phyloP scores from a whole-genome alignment of 2,329 filamentous ascomycete genomes.

The Thermomyces lanuginosus region DNA sequence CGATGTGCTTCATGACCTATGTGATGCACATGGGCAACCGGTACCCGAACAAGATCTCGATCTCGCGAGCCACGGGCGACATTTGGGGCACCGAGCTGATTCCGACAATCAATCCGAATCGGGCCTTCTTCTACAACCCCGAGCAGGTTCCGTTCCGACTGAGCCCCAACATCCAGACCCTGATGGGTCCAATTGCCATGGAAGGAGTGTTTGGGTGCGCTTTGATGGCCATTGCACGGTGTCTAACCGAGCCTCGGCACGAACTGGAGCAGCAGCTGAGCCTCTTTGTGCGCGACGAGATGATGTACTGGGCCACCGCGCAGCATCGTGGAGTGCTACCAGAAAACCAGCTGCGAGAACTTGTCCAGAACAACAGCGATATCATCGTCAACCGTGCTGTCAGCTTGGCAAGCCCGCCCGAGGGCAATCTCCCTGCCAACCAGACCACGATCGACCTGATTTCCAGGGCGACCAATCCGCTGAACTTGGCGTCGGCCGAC shows the following conservation, averaged over 20 bases:
- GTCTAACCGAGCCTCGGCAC: slow-evolving; percentile 61
- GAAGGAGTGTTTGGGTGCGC: slow-evolving; percentile 93
- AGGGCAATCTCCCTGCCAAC: slow-evolving; percentile 71
- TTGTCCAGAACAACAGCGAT: slow-evolving; percentile 74
- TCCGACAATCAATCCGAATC: slow-evolving; percentile 66
- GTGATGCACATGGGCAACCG: slow-evolving; percentile 93
- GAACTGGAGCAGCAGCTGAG: slow-evolving; percentile 92
- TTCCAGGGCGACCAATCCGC: slow-evolving; percentile 80
- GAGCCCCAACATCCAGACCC: slow-evolving; percentile 84
- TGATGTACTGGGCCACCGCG: slow-evolving; percentile 90
- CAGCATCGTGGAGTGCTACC: slow-evolving; percentile 50
- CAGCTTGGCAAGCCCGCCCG: slow-evolving; percentile 61
- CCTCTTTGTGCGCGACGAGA: slow-evolving; percentile 92
- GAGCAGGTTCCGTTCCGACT: slow-evolving; percentile 95
- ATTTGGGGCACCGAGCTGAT: slow-evolving; percentile 95
- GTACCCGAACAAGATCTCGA: slow-evolving; percentile 89
- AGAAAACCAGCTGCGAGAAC: slow-evolving; percentile 56
- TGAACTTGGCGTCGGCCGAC: slow-evolving; percentile 75
- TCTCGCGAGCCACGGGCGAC: slow-evolving; percentile 72
- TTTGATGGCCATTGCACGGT: slow-evolving; percentile 90
- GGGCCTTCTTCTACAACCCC: slow-evolving; percentile 84
- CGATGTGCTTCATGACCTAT: slow-evolving; percentile 96
- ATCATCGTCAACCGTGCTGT: slow-evolving; percentile 81
- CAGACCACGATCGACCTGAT: slow-evolving; percentile 94
- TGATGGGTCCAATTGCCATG: slow-evolving; percentile 90